phyloP scores from a whole-genome alignment of 2,329 filamentous ascomycete genomes.

The Leptographium flavum region DNA sequence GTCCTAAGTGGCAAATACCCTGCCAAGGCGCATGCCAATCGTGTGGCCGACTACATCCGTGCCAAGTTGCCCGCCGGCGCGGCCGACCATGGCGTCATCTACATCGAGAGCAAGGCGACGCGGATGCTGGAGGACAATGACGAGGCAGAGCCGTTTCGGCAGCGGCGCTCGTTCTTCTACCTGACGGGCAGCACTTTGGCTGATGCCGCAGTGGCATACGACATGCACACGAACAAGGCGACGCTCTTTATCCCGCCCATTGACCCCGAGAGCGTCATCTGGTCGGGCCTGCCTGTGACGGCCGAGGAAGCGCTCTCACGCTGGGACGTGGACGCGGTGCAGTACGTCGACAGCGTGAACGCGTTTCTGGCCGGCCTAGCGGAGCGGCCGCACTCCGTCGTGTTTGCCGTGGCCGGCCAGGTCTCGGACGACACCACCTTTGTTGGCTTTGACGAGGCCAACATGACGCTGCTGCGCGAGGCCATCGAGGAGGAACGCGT shows the following conservation, averaged over 20 bases:
- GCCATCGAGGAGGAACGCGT: slow-evolving; percentile 57
- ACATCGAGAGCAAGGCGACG: slow-evolving; percentile 74
- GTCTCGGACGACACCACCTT: slow-evolving; percentile 60
- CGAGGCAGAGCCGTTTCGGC: slow-evolving; percentile 65
- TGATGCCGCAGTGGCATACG: slow-evolving; percentile 70
- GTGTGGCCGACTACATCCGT: slow-evolving; percentile 67
- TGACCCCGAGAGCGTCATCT: slow-evolving; percentile 80
- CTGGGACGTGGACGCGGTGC: slow-evolving; percentile 73
- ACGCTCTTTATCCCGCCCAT: slow-evolving; percentile 86
- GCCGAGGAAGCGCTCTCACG: slow-evolving; percentile 57
- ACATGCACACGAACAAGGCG: slow-evolving; percentile 56
- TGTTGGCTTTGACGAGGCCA: slow-evolving; percentile 50
- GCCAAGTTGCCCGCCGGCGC: slow-evolving; percentile 42
- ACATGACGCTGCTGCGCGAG: slow-evolving; percentile 39
- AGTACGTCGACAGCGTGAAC: slow-evolving; percentile 60
- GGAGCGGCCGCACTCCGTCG: slow-evolving; percentile 8
- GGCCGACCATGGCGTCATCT: slow-evolving; percentile 54
- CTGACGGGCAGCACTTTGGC: slow-evolving; percentile 71
- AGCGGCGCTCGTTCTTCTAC: slow-evolving; percentile 91
- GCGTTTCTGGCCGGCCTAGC: slow-evolving; percentile 43
- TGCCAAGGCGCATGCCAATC: slow-evolving; percentile 72
- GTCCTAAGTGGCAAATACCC: slow-evolving; percentile 56
- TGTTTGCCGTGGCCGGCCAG: slow-evolving; percentile 69
- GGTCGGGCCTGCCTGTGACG: slow-evolving; percentile 76
- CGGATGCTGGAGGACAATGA: slow-evolving; percentile 83